phyloP scores from a whole-genome alignment of 352 stramenopile species.

The Phytophthora palmivora region DNA sequence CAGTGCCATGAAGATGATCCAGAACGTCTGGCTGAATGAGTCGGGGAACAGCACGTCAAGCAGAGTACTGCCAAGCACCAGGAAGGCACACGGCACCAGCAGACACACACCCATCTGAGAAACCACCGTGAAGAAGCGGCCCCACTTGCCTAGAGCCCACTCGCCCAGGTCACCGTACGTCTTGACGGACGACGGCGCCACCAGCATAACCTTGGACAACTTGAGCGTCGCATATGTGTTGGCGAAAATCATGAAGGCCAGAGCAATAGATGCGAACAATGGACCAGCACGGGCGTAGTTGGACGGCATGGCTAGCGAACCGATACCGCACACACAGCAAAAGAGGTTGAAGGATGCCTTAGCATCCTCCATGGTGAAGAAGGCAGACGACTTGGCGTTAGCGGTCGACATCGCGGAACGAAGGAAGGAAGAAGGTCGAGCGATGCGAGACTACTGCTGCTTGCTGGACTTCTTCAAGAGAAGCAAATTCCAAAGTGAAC shows the following conservation, averaged over 20 bases:
- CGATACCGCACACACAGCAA: conserved; percentile 52
- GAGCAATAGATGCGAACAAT: conserved; percentile 42
- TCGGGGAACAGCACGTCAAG: conserved; percentile 56
- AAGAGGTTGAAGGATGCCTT: conserved; percentile 60
- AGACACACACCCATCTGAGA: conserved; percentile 54
- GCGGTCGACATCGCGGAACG: too few relatives aligned
- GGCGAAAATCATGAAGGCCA: conserved; percentile 63
- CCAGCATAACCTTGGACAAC: conserved; percentile 53
- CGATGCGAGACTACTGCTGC: too few relatives aligned
- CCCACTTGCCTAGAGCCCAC: conserved; percentile 42
- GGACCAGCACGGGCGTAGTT: conserved; percentile 66
- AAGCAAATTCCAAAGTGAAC: too few relatives aligned
- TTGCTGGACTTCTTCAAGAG: too few relatives aligned
- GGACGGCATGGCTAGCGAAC: conserved; percentile 60
- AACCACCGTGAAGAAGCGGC: conserved; percentile 51
- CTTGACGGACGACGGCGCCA: conserved; percentile 52
- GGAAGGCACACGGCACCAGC: conserved; percentile 49
- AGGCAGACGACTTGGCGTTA: conserved; percentile 32
- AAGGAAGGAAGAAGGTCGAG: too few relatives aligned
- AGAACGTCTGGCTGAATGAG: conserved; percentile 45
- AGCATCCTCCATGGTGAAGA: conserved; percentile 58
- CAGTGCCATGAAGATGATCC: conserved; percentile 64
- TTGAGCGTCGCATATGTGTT: conserved; percentile 65
- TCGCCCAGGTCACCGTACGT: conserved; percentile 57
- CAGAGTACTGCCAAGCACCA: conserved; percentile 56